Evolutionary conservation across 2,329 filamentous ascomycete species (phyloP).

Genomic region (Alternaria sp.): DNA sequence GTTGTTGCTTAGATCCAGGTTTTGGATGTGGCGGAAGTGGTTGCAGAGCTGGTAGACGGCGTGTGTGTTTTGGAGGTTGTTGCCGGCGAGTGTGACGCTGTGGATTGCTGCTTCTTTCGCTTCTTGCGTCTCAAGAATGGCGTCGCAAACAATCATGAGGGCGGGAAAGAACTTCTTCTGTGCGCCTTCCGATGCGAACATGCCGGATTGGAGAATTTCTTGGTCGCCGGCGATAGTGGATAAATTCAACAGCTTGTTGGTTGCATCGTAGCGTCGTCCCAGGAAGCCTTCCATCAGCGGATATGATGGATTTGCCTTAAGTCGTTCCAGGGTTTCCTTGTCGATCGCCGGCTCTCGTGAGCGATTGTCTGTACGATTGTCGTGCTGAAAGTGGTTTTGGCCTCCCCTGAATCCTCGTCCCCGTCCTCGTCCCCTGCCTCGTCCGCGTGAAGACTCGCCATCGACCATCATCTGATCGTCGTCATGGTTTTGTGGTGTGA

Average conservation of each 20-base stretch:
- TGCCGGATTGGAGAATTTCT: conserved; percentile 73
- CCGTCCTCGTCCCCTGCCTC: conserved; percentile 26
- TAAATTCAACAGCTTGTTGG: conserved; percentile 79
- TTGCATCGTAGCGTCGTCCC: conserved; percentile 72
- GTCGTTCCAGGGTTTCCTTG: conserved; percentile 26
- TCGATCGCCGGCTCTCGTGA: conserved; percentile 73
- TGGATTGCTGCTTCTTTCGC: conserved; percentile 79
- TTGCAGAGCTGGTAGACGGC: conserved; percentile 77
- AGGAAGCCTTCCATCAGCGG: conserved; percentile 74
- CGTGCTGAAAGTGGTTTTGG: conserved; percentile 16
- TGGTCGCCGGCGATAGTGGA: conserved; percentile 77
- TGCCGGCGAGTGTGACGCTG: conserved; percentile 81
- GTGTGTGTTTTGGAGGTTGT: conserved; percentile 74
- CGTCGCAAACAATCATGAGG: conserved; percentile 84
- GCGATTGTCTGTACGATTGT: conserved; percentile 63
- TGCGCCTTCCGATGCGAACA: conserved; percentile 73
- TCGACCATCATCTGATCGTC: conserved; percentile 22
- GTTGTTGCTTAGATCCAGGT: conserved; percentile 89
- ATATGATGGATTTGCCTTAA: conserved; percentile 50
- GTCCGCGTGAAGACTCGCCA: conserved; percentile 14
- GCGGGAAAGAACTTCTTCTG: conserved; percentile 90
- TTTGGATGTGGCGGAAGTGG: conserved; percentile 83
- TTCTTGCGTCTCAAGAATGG: conserved; percentile 72
- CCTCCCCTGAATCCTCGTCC: conserved; percentile 20
- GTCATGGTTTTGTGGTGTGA: conserved; percentile 8